Evolutionary conservation across 2,329 filamentous ascomycete species (phyloP).

Genomic region (Colletotrichum incanum): DNA sequence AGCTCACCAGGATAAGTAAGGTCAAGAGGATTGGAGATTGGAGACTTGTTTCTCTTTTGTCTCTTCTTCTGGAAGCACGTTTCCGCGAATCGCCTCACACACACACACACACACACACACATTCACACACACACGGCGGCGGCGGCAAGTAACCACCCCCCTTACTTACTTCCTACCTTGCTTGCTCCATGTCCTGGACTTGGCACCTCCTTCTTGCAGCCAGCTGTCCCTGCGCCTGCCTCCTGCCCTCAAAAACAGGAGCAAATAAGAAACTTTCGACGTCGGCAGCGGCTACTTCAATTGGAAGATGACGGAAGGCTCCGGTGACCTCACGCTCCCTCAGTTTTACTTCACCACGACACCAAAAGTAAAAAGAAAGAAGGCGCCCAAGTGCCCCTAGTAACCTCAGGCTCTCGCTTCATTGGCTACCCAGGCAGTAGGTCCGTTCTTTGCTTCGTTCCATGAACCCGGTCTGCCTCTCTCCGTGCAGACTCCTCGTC

Average conservation of each 20-base stretch:
- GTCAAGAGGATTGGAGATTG: constrained; percentile 22
- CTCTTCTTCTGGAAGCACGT: constrained; percentile 22
- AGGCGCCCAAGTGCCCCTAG: neutral
- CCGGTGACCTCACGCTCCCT: neutral
- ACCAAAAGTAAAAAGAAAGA: neutral
- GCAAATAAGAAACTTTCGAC: neutral
- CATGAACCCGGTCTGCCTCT: constrained; percentile 26
- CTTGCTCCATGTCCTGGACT: constrained; percentile 16
- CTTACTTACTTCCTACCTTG: constrained; percentile 9
- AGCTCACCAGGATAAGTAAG: constrained; percentile 28
- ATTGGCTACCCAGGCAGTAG: constrained; percentile 25
- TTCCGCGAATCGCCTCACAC: constrained; percentile 1
- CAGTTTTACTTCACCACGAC: neutral
- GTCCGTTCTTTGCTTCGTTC: constrained; percentile 15
- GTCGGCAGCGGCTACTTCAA: neutral
- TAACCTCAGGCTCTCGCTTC: constrained; percentile 9
- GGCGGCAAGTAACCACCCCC: constrained; percentile 8
- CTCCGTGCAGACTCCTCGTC: constrained; percentile 1
- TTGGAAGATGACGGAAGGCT: neutral
- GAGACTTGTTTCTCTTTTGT: constrained; percentile 30
- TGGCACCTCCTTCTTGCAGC: constrained; percentile 22
- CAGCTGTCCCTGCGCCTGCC: constrained; percentile 5
- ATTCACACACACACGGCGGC: neutral
- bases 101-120: too few species aligned
- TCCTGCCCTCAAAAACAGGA: neutral